Conservation (phyloP, 2,329 filamentous ascomycete species). For the Hypoxylon sp. region DNA sequence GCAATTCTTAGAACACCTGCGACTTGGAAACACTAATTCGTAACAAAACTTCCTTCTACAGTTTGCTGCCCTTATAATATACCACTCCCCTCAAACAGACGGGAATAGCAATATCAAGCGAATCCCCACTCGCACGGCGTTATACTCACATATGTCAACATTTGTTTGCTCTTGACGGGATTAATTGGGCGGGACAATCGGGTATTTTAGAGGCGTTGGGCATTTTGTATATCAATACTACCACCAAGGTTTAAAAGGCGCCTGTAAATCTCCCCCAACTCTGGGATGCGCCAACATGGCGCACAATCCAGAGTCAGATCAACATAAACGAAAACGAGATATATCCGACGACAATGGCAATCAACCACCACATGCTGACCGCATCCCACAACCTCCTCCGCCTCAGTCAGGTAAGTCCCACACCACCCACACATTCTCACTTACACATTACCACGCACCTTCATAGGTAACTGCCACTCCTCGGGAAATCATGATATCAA, state of each 20-base stretch:
- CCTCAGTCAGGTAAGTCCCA: conserved; percentile 63
- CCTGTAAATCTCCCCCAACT: conserved; percentile 39
- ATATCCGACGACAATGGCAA: conserved; percentile 60
- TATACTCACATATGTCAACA: conserved; percentile 42
- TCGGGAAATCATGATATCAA: conserved; percentile 19
- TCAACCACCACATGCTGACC: conserved; percentile 57
- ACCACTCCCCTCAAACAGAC: conserved; percentile 22
- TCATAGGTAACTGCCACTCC: conserved; percentile 26
- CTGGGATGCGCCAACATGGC: conserved; percentile 57
- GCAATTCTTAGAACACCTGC: conserved; percentile 27
- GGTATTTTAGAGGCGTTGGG: conserved; percentile 46
- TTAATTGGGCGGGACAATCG: conserved; percentile 48
- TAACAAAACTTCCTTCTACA: conserved; percentile 39
- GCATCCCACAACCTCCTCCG: conserved; percentile 62
- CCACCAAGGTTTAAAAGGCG: conserved; percentile 35
- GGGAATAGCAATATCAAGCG: conserved; percentile 40
- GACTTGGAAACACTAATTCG: conserved; percentile 33
- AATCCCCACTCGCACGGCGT: conserved; percentile 25
- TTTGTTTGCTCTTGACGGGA: conserved; percentile 36
- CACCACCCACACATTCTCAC: conserved; percentile 33
- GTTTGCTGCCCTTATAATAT: conserved; percentile 38
- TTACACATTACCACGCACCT: conserved; percentile 30
- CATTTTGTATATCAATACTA: conserved; percentile 44
- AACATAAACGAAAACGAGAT: conserved; percentile 66
- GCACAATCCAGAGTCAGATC: conserved; percentile 59